Evolutionary conservation across 257 asterid genomes (phyloP).

Genomic region (Scutellaria minor): DNA sequence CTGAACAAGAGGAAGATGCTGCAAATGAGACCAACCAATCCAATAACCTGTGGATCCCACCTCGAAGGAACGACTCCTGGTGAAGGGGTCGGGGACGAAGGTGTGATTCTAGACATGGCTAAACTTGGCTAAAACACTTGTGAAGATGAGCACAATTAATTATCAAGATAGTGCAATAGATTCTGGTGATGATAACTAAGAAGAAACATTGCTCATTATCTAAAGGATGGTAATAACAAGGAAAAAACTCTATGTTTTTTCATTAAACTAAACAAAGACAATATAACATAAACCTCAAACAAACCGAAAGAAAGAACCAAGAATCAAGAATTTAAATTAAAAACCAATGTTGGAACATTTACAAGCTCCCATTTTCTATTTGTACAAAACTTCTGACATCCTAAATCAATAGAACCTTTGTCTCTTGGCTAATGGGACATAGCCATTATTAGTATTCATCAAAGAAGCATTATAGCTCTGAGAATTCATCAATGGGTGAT

Average conservation of each 20-base stretch:
- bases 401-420: conserved; percentile 49
- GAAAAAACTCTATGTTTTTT: not conserved
- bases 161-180: not conserved
- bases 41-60: conserved; percentile 62
- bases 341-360: not conserved
- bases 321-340: not conserved
- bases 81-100: conserved; percentile 39
- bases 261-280: too few relatives aligned
- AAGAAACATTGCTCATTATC: not conserved
- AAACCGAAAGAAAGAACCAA: not conserved
- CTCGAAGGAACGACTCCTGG: conserved; percentile 37
- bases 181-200: conserved; percentile 35
- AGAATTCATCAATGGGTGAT: conserved; percentile 6
- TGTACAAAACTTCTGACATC: conserved; percentile 48
- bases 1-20: conserved; percentile 51
- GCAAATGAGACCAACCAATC: conserved; percentile 52
- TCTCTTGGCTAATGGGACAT: conserved; percentile 48
- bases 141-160: conserved; percentile 7
- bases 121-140: too few relatives aligned
- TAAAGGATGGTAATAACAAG: conserved; percentile 30
- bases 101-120: conserved; percentile 1
- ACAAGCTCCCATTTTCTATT: conserved; percentile 31
- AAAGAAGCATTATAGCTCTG: conserved; percentile 45
- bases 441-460: conserved; percentile 36
- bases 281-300: too few relatives aligned